Evolutionary conservation across 2,329 filamentous ascomycete species (phyloP).

Genomic region (Lithohypha guttulata): DNA sequence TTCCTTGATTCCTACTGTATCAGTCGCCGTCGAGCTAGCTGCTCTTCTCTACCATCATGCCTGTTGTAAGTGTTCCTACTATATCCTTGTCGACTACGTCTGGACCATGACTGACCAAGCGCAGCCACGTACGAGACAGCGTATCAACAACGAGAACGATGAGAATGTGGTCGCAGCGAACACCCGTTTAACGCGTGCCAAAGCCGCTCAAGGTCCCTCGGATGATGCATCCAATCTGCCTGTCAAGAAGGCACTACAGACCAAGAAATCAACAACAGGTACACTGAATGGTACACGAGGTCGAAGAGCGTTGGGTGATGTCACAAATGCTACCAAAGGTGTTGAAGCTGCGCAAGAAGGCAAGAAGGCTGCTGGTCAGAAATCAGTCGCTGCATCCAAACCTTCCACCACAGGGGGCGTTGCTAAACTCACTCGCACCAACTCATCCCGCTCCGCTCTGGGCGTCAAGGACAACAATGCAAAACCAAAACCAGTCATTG

Average conservation of each 20-base stretch:
- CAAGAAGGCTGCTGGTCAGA: constrained; percentile 59
- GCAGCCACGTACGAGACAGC: constrained; percentile 60
- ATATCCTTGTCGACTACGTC: too few species aligned
- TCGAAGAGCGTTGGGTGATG: constrained; percentile 79
- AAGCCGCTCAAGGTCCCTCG: constrained; percentile 58
- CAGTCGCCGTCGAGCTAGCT: constrained; percentile 10
- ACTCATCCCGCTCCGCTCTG: constrained; percentile 52
- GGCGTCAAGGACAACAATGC: constrained; percentile 51
- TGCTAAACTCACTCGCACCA: constrained; percentile 56
- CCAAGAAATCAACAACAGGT: constrained; percentile 54
- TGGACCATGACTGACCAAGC: too few species aligned
- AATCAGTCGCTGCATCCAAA: constrained; percentile 66
- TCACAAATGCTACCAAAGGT: constrained; percentile 81
- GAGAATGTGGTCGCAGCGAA: constrained; percentile 61
- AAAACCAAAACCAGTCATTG: constrained; percentile 50
- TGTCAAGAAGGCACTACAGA: constrained; percentile 54
- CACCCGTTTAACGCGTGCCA: constrained; percentile 84
- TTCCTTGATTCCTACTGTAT: constrained; percentile 6
- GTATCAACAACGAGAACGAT: constrained; percentile 84
- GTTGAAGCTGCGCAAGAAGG: constrained; percentile 52
- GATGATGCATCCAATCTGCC: constrained; percentile 48
- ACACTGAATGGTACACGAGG: constrained; percentile 44
- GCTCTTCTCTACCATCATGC: constrained; percentile 18
- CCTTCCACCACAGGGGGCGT: constrained; percentile 60
- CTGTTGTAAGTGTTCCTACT: constrained; percentile 17